Evolutionary conservation across 2,329 filamentous ascomycete genomes (phyloP).

Genomic region (Ophiostoma perfectum): DNA sequence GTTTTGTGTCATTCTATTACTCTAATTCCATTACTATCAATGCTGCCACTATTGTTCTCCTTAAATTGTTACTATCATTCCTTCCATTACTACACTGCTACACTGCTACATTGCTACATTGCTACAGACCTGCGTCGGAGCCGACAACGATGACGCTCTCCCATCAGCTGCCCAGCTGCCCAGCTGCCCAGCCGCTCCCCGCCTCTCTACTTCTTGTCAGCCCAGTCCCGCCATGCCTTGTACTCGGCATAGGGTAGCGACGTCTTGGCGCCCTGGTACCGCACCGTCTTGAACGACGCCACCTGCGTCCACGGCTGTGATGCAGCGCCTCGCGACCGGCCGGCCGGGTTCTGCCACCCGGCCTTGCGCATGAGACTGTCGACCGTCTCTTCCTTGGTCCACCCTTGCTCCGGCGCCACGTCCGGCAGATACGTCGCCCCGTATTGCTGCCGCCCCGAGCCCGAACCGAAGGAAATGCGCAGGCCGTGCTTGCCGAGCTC

Average conservation of each 20-base stretch:
- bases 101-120: no score
- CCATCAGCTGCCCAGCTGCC: no score
- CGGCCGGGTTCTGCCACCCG: slow-evolving; percentile 55
- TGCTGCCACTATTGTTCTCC: background rate
- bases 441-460: slow-evolving; percentile 56
- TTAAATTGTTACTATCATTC: background rate
- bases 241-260: slow-evolving; percentile 67
- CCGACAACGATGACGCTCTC: no score
- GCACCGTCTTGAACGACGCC: slow-evolving; percentile 72
- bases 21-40: background rate
- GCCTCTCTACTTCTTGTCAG: slow-evolving; percentile 8
- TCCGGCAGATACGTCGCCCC: slow-evolving; percentile 84
- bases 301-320: slow-evolving; percentile 36
- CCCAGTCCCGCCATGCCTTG: slow-evolving; percentile 74
- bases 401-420: slow-evolving; percentile 86
- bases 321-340: slow-evolving; percentile 58
- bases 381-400: slow-evolving; percentile 88
- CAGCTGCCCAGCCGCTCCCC: no score
- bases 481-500: slow-evolving; percentile 78
- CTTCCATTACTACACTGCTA: no score
- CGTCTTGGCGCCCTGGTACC: slow-evolving; percentile 81
- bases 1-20: background rate
- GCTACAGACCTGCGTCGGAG: no score
- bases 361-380: slow-evolving; percentile 90
- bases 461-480: slow-evolving; percentile 74